phyloP scores from a whole-genome alignment of 192 early-diverging fungal species.

The Coemansia sp. region DNA sequence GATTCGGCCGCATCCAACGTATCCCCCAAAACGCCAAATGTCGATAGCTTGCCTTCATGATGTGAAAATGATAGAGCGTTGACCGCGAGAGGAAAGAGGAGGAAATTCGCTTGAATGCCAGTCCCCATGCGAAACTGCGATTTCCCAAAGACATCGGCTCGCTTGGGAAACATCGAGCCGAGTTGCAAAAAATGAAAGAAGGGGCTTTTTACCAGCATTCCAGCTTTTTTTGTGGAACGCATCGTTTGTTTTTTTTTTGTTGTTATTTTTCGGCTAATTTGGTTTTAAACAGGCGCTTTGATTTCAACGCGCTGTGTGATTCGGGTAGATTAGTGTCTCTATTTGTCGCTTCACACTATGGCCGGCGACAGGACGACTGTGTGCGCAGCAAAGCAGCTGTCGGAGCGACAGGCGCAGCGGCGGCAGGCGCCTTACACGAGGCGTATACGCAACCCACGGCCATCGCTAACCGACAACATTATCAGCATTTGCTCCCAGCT shows the following conservation, averaged over 20 bases:
- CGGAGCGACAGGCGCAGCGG: slow-evolving; percentile 1
- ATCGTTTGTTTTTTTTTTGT: neutral
- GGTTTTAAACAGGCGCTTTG: neutral
- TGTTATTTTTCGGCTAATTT: neutral
- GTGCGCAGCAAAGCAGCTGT: slow-evolving; percentile 4
- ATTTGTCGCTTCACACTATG: neutral
- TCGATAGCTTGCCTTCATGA: slow-evolving; percentile 2
- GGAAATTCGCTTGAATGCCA: neutral
- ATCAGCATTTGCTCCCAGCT: slow-evolving; percentile 30
- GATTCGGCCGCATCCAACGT: neutral
- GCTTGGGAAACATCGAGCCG: no score
- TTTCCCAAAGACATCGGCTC: no score
- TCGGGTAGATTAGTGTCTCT: neutral
- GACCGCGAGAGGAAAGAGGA: slow-evolving; percentile 1
- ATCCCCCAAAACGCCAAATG: neutral
- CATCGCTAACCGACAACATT: slow-evolving; percentile 21
- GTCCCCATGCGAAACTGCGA: no score
- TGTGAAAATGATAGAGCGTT: neutral
- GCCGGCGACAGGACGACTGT: neutral
- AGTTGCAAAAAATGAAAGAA: no score
- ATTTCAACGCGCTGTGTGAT: neutral
- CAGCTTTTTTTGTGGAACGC: no score
- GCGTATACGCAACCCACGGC: slow-evolving; percentile 1
- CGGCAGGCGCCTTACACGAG: slow-evolving; percentile 31
- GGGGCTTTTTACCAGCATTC: no score